Evolutionary conservation across 805 yeast genomes (phyloP).

Genomic region (Hemisphaericaspora nanyangensis): DNA sequence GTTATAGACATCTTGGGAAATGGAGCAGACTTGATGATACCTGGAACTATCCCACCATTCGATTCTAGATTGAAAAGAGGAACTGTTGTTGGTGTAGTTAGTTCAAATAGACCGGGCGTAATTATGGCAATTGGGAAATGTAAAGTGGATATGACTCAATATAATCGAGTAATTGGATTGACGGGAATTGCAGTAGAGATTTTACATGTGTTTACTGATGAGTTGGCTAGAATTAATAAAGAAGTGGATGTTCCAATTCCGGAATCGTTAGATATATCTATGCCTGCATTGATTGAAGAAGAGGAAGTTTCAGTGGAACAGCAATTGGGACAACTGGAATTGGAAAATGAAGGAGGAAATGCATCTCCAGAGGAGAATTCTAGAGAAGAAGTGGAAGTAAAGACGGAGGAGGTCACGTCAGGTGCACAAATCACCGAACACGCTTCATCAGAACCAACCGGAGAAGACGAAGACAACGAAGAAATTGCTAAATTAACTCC

Average conservation of each 20-base stretch:
- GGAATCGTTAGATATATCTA: constrained; percentile 19
- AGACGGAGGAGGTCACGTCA: constrained; percentile 18
- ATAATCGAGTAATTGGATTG: constrained; percentile 50
- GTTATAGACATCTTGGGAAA: constrained; percentile 67
- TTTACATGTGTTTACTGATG: constrained; percentile 67
- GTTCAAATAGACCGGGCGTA: constrained; percentile 54
- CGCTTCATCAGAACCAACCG: no score
- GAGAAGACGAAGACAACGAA: constrained; percentile 20
- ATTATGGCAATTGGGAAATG: constrained; percentile 72
- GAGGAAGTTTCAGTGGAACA: not conserved
- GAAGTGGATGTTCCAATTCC: constrained; percentile 35
- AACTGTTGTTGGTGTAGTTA: constrained; percentile 67
- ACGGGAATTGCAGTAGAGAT: constrained; percentile 78
- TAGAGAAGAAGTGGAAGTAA: not conserved
- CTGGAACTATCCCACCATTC: constrained; percentile 64
- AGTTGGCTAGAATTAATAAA: constrained; percentile 50
- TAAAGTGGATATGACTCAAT: constrained; percentile 41
- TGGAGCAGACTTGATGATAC: constrained; percentile 82
- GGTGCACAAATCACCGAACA: no score
- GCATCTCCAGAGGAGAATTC: not conserved
- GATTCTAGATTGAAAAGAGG: constrained; percentile 49
- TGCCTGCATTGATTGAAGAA: constrained; percentile 36
- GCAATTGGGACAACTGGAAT: not conserved
- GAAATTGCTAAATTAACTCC: constrained; percentile 39
- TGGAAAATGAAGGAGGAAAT: not conserved